These are phyloP conservation scores for Nepenthes gracilis DNA, from an alignment of 148 eudicot genomes.

Conservation along the genomic window DNA sequence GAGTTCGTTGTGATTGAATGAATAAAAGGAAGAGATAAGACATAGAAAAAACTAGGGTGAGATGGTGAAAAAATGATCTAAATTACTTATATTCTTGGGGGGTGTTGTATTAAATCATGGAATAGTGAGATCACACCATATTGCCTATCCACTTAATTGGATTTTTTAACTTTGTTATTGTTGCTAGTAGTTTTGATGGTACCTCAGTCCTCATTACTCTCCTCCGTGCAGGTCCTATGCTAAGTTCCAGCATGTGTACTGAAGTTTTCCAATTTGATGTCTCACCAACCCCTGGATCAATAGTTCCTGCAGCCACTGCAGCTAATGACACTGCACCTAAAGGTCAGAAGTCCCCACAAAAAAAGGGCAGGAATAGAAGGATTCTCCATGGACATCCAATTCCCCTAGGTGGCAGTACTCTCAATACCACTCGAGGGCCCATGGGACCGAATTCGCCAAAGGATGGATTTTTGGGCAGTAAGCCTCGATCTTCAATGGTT, in stretches of 20 bases:
- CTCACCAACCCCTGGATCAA: constrained; percentile 68
- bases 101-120: too few relatives aligned
- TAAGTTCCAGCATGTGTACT: constrained; percentile 93
- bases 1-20: too few relatives aligned
- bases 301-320: constrained; percentile 45
- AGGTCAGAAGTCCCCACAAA: constrained; percentile 17
- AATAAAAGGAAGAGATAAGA: too few relatives aligned
- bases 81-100: too few relatives aligned
- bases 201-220: background rate
- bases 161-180: background rate
- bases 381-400: constrained; percentile 53
- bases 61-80: too few relatives aligned
- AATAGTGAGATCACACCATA: too few relatives aligned
- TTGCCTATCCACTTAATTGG: background rate
- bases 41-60: too few relatives aligned
- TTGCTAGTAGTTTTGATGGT: background rate
- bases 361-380: constrained; percentile 59
- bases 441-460: constrained; percentile 24
- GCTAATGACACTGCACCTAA: constrained; percentile 32
- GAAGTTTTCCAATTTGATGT: constrained; percentile 94
- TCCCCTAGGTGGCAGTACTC: constrained; percentile 33
- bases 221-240: constrained; percentile 65
- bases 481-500: constrained; percentile 57
- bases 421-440: constrained; percentile 37
- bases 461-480: constrained; percentile 36